Evolutionary conservation across 2,329 filamentous ascomycete species (phyloP).

Genomic region (Clarireedia paspali): DNA sequence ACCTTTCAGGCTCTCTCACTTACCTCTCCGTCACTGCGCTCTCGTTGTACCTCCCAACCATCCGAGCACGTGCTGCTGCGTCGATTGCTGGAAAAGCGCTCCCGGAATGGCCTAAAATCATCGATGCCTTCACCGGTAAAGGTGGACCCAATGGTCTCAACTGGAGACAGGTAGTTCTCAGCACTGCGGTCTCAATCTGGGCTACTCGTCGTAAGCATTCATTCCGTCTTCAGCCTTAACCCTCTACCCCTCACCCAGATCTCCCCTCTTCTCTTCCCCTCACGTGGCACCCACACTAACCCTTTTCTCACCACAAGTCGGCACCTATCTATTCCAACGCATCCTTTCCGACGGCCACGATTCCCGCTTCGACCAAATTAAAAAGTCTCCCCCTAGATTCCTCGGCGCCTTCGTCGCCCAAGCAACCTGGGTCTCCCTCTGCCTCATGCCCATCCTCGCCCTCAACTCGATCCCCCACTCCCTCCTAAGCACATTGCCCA

Average conservation of each 20-base stretch:
- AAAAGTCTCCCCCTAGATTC: conserved; percentile 44
- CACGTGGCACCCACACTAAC: too few relatives aligned
- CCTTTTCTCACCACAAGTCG: conserved; percentile 37
- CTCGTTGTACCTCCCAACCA: conserved; percentile 47
- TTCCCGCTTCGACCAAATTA: conserved; percentile 48
- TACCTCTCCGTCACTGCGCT: conserved; percentile 33
- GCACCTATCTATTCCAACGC: conserved; percentile 55
- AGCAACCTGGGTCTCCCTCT: conserved; percentile 61
- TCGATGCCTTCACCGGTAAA: conserved; percentile 36
- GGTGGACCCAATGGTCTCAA: conserved; percentile 39
- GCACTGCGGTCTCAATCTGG: conserved; percentile 52
- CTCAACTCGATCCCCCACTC: conserved; percentile 53
- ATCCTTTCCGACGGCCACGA: conserved; percentile 53
- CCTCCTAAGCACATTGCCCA: conserved; percentile 41
- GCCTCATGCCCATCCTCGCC: conserved; percentile 55
- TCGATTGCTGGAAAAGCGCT: conserved; percentile 32
- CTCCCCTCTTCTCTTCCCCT: too few relatives aligned
- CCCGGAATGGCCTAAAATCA: conserved; percentile 39
- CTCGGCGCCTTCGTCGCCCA: conserved; percentile 50
- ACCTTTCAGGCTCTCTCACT: conserved; percentile 58
- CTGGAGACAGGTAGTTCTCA: conserved; percentile 53
- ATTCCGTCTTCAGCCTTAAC: background rate
- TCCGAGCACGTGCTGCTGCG: conserved; percentile 46
- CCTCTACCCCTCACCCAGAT: background rate
- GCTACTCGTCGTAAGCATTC: conserved; percentile 45